Conservation (phyloP, 2,329 filamentous ascomycete species). For the Claviceps africana region DNA sequence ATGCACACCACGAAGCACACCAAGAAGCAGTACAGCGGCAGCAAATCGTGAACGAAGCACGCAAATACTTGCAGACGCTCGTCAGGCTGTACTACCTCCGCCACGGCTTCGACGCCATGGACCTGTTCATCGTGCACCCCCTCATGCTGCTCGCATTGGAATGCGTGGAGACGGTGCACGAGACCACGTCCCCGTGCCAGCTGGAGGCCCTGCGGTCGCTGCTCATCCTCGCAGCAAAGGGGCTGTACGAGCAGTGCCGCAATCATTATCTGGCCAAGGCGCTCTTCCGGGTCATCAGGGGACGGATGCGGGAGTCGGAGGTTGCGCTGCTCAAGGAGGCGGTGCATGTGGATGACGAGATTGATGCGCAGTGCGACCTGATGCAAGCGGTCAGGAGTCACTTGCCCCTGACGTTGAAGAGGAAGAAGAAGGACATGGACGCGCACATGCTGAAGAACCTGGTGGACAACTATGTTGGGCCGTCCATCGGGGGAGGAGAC, state of each 20-base stretch:
- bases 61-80: slow-evolving; percentile 12
- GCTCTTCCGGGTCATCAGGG: slow-evolving; percentile 19
- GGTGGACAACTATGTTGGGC: slow-evolving; percentile 8
- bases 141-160: slow-evolving; percentile 13
- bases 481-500: slow-evolving; percentile 4
- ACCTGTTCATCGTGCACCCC: slow-evolving; percentile 18
- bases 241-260: slow-evolving; percentile 9
- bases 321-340: slow-evolving; percentile 8
- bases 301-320: slow-evolving; percentile 19
- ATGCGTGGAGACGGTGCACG: slow-evolving; percentile 14
- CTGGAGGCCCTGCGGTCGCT: slow-evolving; percentile 18
- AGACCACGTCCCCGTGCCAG: slow-evolving; percentile 2
- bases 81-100: slow-evolving; percentile 18
- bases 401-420: slow-evolving; percentile 18
- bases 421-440: slow-evolving; percentile 14
- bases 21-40: not conserved
- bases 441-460: slow-evolving; percentile 11
- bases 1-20: not conserved
- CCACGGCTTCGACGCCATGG: slow-evolving; percentile 19
- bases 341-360: slow-evolving; percentile 9
- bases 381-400: slow-evolving; percentile 15
- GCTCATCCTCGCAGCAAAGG: slow-evolving; percentile 20
- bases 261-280: slow-evolving; percentile 18
- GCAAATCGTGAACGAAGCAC: slow-evolving; percentile 11
- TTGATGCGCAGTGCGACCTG: slow-evolving; percentile 9